These are phyloP conservation scores for Verticillium nonalfalfae DNA, from an alignment of 2,329 filamentous ascomycete genomes.

Conservation along the genomic window DNA sequence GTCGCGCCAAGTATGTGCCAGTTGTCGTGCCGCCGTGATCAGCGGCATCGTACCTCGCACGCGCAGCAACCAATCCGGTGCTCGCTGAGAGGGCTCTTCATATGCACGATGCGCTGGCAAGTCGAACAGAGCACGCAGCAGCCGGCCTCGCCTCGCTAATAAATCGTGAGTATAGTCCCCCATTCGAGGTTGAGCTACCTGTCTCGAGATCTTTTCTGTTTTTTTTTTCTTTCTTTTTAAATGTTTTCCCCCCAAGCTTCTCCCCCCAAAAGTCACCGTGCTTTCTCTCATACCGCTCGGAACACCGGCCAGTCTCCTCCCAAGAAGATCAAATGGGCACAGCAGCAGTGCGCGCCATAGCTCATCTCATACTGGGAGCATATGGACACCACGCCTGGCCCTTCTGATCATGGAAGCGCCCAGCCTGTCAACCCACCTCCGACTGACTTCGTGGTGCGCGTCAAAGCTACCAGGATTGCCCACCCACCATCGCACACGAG, in stretches of 20 bases:
- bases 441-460: neutral
- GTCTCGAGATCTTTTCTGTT: neutral
- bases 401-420: neutral
- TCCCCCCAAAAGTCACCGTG: too few relatives aligned
- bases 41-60: slow-evolving; percentile 3
- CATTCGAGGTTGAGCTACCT: neutral
- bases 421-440: neutral
- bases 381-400: too few relatives aligned
- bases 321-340: too few relatives aligned
- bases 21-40: neutral
- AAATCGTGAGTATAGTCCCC: neutral
- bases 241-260: too few relatives aligned
- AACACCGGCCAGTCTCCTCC: too few relatives aligned
- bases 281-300: too few relatives aligned
- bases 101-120: slow-evolving; percentile 16
- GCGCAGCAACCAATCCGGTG: neutral
- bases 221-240: neutral
- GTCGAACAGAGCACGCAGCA: neutral
- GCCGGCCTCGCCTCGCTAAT: neutral
- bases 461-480: neutral
- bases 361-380: too few relatives aligned
- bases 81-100: neutral
- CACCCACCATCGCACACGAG: neutral
- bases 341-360: too few relatives aligned
- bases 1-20: neutral